phyloP scores from a whole-genome alignment of 805 yeast genomes.

The Kluyveromyces starmeri region DNA sequence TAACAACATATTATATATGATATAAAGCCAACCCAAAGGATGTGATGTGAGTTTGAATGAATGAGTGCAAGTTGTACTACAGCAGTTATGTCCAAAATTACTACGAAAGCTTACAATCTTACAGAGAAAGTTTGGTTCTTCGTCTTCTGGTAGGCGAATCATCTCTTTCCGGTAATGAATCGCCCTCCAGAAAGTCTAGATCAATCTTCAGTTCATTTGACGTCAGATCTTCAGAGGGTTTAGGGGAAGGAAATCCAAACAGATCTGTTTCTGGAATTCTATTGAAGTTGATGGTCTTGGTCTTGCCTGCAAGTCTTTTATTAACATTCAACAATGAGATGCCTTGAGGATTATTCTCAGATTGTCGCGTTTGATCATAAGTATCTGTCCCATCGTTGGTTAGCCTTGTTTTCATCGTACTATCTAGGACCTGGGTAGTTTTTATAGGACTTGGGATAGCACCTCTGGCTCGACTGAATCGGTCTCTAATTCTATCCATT shows the following conservation, averaged over 20 bases:
- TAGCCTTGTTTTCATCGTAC: conserved; percentile 10
- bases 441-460: conserved; percentile 35
- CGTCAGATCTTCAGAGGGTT: background rate
- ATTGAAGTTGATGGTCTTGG: conserved; percentile 14
- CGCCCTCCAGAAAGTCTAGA: conserved; percentile 10
- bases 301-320: conserved; percentile 14
- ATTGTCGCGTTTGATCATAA: background rate
- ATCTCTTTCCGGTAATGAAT: conserved; percentile 9
- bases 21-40: background rate
- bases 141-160: conserved; percentile 14
- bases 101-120: no score
- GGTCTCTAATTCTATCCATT: conserved; percentile 30
- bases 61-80: no score
- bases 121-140: background rate
- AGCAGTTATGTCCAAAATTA: no score
- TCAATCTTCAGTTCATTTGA: conserved; percentile 8
- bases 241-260: conserved; percentile 9
- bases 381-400: conserved; percentile 2
- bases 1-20: background rate
- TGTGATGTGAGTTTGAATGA: no score
- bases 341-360: background rate
- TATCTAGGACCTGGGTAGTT: conserved; percentile 14
- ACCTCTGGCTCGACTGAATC: conserved; percentile 28
- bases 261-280: conserved; percentile 16
- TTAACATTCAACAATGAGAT: conserved; percentile 15